Evolutionary conservation across 2,329 filamentous ascomycete genomes (phyloP).

Genomic region (Phoma sp.): DNA sequence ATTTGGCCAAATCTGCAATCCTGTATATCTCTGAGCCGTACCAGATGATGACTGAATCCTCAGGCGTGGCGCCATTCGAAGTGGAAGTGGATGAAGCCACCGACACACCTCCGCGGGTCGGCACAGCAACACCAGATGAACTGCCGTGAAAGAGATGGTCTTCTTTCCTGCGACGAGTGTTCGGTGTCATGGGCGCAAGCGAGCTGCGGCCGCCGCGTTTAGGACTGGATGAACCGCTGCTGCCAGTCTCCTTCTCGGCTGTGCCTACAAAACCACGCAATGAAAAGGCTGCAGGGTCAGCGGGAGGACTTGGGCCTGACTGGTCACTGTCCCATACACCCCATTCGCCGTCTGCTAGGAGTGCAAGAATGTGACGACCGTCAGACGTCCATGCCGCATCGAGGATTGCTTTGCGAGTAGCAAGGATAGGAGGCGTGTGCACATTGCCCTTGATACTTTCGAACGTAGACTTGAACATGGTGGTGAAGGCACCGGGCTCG

Average conservation of each 20-base stretch:
- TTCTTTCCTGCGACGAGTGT: constrained; percentile 55
- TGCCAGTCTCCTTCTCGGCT: constrained; percentile 29
- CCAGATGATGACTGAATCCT: constrained; percentile 57
- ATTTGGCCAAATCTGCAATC: constrained; percentile 54
- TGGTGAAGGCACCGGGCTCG: constrained; percentile 39
- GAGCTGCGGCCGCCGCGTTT: constrained; percentile 45
- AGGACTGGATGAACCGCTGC: constrained; percentile 32
- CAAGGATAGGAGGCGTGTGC: constrained; percentile 37
- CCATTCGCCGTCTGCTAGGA: constrained; percentile 60
- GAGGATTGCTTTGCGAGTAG: constrained; percentile 55
- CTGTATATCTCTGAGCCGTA: constrained; percentile 53
- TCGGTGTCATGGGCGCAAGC: constrained; percentile 59
- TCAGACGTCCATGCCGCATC: constrained; percentile 56
- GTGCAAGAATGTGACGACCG: constrained; percentile 54
- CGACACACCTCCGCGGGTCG: constrained; percentile 53
- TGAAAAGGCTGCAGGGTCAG: constrained; percentile 42
- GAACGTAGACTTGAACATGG: constrained; percentile 44
- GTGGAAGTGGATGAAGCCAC: constrained; percentile 41
- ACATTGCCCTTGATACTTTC: constrained; percentile 35
- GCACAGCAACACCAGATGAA: constrained; percentile 36
- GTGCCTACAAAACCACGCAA: constrained; percentile 46
- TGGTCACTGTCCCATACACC: constrained; percentile 58
- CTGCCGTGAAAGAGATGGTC: constrained; percentile 54
- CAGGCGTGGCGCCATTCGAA: constrained; percentile 39
- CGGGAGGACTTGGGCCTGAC: constrained; percentile 38